phyloP scores from a whole-genome alignment of 176 grass and related monocot genomes.

The Oryza brachyantha region DNA sequence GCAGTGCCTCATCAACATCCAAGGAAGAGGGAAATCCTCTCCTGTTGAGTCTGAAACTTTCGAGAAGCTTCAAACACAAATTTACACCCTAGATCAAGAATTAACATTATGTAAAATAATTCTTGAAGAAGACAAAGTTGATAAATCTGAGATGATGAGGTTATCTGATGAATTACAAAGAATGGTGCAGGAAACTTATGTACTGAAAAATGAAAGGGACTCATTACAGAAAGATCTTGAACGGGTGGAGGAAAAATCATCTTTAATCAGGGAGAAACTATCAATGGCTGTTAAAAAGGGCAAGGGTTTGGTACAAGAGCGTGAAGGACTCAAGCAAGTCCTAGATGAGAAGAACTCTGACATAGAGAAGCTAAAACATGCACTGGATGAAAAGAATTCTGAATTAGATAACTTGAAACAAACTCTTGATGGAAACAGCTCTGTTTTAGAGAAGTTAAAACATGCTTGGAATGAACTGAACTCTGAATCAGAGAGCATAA shows the following conservation, averaged over 20 bases:
- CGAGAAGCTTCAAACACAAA: constrained; percentile 61
- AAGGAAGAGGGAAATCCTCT: constrained; percentile 48
- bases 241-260: constrained; percentile 76
- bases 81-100: constrained; percentile 72
- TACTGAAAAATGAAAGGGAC: constrained; percentile 74
- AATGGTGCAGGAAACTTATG: constrained; percentile 44
- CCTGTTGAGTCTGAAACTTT: constrained; percentile 36
- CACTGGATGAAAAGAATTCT: constrained; percentile 25
- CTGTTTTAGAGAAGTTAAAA: constrained; percentile 37
- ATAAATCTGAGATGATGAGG: constrained; percentile 43
- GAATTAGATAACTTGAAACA: constrained; percentile 41
- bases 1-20: constrained; percentile 49
- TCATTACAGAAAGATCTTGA: constrained; percentile 75
- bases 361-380: constrained; percentile 25
- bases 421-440: constrained; percentile 21
- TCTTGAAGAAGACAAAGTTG: constrained; percentile 73
- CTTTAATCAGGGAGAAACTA: constrained; percentile 87
- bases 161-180: constrained; percentile 51
- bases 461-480: constrained; percentile 24
- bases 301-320: constrained; percentile 92
- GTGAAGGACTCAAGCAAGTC: constrained; percentile 76
- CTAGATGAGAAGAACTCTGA: constrained; percentile 32
- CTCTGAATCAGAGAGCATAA: constrained; percentile 45
- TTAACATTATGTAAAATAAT: constrained; percentile 61
- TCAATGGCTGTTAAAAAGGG: constrained; percentile 99